Evolutionary conservation across 257 asterid genomes (phyloP).

Genomic region (Coffea eugenioides): DNA sequence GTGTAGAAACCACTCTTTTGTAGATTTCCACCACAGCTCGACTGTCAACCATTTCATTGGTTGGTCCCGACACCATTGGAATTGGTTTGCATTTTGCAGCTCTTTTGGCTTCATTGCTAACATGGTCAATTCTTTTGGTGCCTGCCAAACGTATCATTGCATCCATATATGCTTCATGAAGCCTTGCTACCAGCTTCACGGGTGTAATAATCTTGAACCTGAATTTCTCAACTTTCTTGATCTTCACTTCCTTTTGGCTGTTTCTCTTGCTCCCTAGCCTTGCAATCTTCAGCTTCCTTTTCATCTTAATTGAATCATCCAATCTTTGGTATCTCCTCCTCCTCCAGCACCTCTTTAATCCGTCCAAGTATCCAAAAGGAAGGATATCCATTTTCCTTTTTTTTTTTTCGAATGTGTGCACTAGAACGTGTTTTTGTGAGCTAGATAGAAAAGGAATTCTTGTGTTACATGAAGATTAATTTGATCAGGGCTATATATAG

Average conservation of each 20-base stretch:
- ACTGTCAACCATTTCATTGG: slow-evolving; percentile 28
- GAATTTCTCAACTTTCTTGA: not conserved
- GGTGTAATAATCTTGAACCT: slow-evolving; percentile 19
- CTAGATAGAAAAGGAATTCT: not conserved
- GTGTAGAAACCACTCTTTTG: slow-evolving; percentile 16
- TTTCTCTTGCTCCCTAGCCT: slow-evolving; percentile 14
- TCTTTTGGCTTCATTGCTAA: slow-evolving; percentile 8
- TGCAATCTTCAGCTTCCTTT: slow-evolving; percentile 18
- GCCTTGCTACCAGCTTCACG: slow-evolving; percentile 10
- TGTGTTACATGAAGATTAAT: not conserved
- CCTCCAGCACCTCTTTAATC: slow-evolving; percentile 26
- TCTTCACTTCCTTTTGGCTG: not conserved
- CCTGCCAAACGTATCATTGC: slow-evolving; percentile 28
- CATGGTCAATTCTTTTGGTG: slow-evolving; percentile 6
- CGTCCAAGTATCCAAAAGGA: slow-evolving; percentile 16
- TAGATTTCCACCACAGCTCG: slow-evolving; percentile 23
- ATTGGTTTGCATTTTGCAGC: slow-evolving; percentile 11
- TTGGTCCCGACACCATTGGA: slow-evolving; percentile 21
- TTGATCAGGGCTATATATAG: not conserved
- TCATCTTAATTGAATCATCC: slow-evolving; percentile 7
- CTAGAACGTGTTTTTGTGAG: not conserved
- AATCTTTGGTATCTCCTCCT: slow-evolving; percentile 25
- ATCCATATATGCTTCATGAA: slow-evolving; percentile 28
- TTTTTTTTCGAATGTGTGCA: not conserved
- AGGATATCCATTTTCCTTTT: slow-evolving; percentile 17